Conservation (phyloP, 2,329 filamentous ascomycete species). For the Bipolaris zeicola region DNA sequence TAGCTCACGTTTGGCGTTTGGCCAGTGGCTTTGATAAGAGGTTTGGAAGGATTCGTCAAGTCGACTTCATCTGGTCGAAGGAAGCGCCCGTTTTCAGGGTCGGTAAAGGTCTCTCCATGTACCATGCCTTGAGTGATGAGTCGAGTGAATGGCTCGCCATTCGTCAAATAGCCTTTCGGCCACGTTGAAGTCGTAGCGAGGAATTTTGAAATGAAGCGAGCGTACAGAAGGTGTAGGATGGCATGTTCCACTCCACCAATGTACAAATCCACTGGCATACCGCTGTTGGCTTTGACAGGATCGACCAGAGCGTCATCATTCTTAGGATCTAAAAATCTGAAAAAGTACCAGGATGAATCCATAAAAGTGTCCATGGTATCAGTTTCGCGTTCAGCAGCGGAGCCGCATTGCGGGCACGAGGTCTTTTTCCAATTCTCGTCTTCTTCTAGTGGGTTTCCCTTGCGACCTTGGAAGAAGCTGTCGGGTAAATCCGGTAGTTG, state of each 20-base stretch:
- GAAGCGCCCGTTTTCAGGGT: conserved; percentile 76
- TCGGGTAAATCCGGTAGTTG: conserved; percentile 70
- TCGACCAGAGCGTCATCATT: conserved; percentile 68
- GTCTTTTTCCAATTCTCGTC: conserved; percentile 76
- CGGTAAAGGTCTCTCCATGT: conserved; percentile 80
- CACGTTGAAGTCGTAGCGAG: conserved; percentile 63
- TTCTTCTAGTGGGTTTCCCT: conserved; percentile 77
- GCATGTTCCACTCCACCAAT: conserved; percentile 90
- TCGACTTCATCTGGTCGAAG: conserved; percentile 78
- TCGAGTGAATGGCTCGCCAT: conserved; percentile 78
- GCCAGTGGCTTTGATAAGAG: conserved; percentile 67
- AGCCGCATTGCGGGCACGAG: conserved; percentile 73
- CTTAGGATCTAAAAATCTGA: conserved; percentile 75
- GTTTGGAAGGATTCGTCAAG: conserved; percentile 59
- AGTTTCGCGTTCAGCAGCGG: conserved; percentile 77
- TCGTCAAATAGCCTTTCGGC: conserved; percentile 43
- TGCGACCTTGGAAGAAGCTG: conserved; percentile 70
- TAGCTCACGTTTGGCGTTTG: conserved; percentile 67
- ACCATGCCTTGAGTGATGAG: conserved; percentile 93
- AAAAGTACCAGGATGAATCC: conserved; percentile 92
- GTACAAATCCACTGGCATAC: conserved; percentile 83
- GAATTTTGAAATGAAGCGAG: conserved; percentile 90
- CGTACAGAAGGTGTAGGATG: conserved; percentile 86
- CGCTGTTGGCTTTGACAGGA: conserved; percentile 59
- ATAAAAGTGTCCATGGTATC: conserved; percentile 98